Percentiles rank a stretch among this genome's conserved stretches.
Evolutionary conservation across 2,329 filamentous ascomycete genomes (phyloP).

Genomic region (Phialophora chinensis): DNA sequence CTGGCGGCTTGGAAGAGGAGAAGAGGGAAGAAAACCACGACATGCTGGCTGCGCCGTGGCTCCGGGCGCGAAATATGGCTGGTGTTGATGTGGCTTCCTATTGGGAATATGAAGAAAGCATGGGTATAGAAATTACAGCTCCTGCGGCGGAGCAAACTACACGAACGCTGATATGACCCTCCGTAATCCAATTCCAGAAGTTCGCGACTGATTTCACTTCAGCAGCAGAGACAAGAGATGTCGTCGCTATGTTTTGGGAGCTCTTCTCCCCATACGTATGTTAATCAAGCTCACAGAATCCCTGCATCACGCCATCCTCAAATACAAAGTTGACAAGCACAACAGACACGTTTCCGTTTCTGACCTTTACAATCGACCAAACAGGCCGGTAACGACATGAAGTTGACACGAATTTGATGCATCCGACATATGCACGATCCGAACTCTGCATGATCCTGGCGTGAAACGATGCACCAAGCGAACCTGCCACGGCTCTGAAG

Average conservation of each 20-base stretch:
- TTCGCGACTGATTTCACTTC: too few relatives aligned
- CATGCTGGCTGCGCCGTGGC: conserved; percentile 23
- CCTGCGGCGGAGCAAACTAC: background rate
- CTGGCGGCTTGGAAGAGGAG: conserved; percentile 26
- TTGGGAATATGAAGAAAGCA: background rate
- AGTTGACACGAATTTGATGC: background rate
- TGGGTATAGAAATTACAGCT: background rate
- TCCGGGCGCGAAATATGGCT: background rate
- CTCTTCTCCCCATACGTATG: too few relatives aligned
- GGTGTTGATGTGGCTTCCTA: background rate
- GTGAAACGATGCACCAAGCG: background rate
- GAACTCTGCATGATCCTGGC: background rate
- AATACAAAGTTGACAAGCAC: background rate
- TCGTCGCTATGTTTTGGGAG: background rate
- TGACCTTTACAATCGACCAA: background rate
- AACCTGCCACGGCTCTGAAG: background rate
- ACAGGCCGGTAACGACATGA: background rate
- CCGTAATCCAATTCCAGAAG: background rate
- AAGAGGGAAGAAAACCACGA: conserved; percentile 39
- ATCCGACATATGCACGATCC: conserved; percentile 5
- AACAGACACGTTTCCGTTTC: background rate
- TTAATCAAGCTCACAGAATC: too few relatives aligned
- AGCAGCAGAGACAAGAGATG: background rate
- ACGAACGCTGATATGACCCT: background rate
- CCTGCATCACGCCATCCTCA: background rate